Conservation (phyloP, 495 filamentous ascomycete genomes). For the Darksidea phi region DNA sequence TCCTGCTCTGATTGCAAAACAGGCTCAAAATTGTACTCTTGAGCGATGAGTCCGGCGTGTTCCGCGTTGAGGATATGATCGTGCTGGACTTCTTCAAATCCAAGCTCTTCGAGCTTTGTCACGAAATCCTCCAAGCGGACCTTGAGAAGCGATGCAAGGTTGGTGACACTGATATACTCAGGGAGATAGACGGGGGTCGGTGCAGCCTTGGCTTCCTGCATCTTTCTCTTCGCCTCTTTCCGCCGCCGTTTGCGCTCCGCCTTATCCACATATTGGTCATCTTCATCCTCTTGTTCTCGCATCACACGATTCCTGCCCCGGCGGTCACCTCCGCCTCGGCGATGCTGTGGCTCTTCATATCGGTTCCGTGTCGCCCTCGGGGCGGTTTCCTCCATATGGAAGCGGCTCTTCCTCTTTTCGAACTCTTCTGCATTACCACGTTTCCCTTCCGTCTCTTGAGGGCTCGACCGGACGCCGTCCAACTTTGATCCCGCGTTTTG, state of each 20-base stretch:
- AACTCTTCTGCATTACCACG: background rate
- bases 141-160: slow-evolving; percentile 75
- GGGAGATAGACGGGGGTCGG: slow-evolving; percentile 74
- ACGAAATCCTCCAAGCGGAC: slow-evolving; percentile 72
- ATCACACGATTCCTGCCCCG: slow-evolving; percentile 8
- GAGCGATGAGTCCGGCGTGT: slow-evolving; percentile 83
- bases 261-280: slow-evolving; percentile 12
- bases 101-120: slow-evolving; percentile 69
- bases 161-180: slow-evolving; percentile 83
- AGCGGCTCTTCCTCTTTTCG: slow-evolving; percentile 21
- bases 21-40: slow-evolving; percentile 91
- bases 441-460: background rate
- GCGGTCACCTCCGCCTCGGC: slow-evolving; percentile 1
- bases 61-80: slow-evolving; percentile 87
- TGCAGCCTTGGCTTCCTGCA: slow-evolving; percentile 37
- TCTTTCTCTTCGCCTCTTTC: slow-evolving; percentile 50
- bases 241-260: slow-evolving; percentile 46
- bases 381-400: slow-evolving; percentile 10
- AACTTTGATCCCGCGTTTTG: slow-evolving; percentile 4
- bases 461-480: background rate
- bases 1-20: slow-evolving; percentile 67
- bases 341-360: slow-evolving; percentile 15
- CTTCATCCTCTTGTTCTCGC: slow-evolving; percentile 24
- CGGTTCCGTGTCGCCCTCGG: slow-evolving; percentile 5
- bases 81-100: slow-evolving; percentile 76